These are phyloP conservation scores for Ustilago shanxiensis DNA, from an alignment of 1,284 basidiomycete species.

Conservation along the genomic window DNA sequence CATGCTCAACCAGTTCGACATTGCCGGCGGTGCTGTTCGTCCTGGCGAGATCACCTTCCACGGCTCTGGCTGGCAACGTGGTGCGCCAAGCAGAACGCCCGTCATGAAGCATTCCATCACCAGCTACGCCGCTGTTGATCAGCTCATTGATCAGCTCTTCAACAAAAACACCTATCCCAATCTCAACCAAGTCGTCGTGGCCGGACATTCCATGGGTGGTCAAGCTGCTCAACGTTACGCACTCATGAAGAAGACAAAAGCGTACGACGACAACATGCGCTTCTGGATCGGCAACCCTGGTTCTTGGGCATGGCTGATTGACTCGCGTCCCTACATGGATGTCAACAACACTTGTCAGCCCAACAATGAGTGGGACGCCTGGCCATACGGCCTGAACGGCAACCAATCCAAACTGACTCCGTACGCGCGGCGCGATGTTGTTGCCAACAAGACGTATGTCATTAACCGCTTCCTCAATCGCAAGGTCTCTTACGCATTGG, in stretches of 20 bases:
- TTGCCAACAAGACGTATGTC: slow-evolving; percentile 48
- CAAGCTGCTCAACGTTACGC: slow-evolving; percentile 61
- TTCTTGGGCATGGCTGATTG: slow-evolving; percentile 62
- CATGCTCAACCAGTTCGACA: slow-evolving; percentile 42
- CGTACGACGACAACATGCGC: slow-evolving; percentile 54
- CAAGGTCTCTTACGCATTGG: slow-evolving; percentile 55
- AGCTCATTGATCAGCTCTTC: slow-evolving; percentile 49
- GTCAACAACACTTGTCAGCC: slow-evolving; percentile 34
- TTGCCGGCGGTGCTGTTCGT: slow-evolving; percentile 48
- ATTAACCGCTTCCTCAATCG: slow-evolving; percentile 56
- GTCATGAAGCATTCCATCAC: slow-evolving; percentile 37
- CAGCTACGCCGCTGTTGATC: slow-evolving; percentile 60
- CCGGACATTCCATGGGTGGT: slow-evolving; percentile 64
- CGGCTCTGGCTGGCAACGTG: slow-evolving; percentile 58
- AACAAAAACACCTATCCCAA: slow-evolving; percentile 59
- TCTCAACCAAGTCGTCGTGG: slow-evolving; percentile 61
- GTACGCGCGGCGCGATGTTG: slow-evolving; percentile 27
- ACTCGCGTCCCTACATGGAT: slow-evolving; percentile 51
- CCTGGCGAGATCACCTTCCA: slow-evolving; percentile 40
- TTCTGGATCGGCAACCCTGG: slow-evolving; percentile 64
- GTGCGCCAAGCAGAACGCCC: slow-evolving; percentile 50
- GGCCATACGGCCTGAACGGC: slow-evolving; percentile 66
- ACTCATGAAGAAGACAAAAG: slow-evolving; percentile 50
- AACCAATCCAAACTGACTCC: slow-evolving; percentile 49
- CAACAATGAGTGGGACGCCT: slow-evolving; percentile 50